Conservation (phyloP, 805 yeast genomes). For the Torulaspora gathmanii region DNA sequence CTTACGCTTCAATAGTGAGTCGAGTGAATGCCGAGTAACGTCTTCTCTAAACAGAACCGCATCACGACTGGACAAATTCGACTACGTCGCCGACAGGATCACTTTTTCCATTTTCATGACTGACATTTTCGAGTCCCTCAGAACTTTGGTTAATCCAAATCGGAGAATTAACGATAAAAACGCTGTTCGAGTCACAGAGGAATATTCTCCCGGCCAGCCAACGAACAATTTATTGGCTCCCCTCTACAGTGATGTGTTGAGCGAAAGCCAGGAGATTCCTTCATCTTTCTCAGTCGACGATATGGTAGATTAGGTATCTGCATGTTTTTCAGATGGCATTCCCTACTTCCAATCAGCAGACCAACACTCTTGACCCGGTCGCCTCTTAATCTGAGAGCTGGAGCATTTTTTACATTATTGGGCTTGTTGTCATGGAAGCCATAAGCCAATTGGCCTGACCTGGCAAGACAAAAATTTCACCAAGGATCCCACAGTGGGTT, state of each 20-base stretch:
- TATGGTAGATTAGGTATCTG: slow-evolving; percentile 14
- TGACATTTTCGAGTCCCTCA: slow-evolving; percentile 13
- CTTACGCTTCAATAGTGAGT: neutral
- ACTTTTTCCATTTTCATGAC: slow-evolving; percentile 11
- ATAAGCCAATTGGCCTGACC: no score
- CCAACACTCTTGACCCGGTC: neutral
- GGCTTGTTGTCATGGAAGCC: no score
- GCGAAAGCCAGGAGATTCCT: neutral
- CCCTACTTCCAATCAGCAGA: slow-evolving; percentile 5
- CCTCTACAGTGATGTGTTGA: neutral
- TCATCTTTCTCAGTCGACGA: slow-evolving; percentile 6
- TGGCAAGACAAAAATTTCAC: no score
- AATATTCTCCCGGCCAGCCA: neutral
- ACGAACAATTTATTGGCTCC: neutral
- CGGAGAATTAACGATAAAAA: neutral
- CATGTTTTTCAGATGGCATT: slow-evolving; percentile 12
- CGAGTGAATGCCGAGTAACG: neutral
- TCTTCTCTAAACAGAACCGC: slow-evolving; percentile 4
- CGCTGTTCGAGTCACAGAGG: neutral
- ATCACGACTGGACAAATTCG: slow-evolving; percentile 6
- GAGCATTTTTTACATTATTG: no score
- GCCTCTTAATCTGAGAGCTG: neutral
- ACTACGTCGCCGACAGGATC: slow-evolving; percentile 8
- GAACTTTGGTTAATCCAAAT: slow-evolving; percentile 5
- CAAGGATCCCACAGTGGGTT: no score